Base-by-base conservation (phyloP, 169 alveolate species). In the Plasmodium relictum region DNA sequence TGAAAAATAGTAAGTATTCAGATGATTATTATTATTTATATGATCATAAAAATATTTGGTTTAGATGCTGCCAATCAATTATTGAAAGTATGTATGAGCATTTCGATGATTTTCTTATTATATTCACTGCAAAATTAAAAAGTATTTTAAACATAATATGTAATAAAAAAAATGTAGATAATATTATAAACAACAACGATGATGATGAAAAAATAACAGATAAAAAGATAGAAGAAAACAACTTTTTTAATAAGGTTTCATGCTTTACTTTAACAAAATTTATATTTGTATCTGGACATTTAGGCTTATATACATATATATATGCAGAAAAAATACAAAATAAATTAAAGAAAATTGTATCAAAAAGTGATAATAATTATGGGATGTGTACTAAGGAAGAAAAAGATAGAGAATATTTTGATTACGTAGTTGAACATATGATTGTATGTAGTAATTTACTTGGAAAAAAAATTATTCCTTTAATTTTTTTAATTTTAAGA, bases 301-400 rank as follows among this genome's bases (percentile, higher is more conserved):
- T 83, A 69, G 91, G 91, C 14, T 66, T 83, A 31, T 83, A 83
- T 69, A 69, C 91, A n/a, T 70, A 69, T 73, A 83, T 83, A 68
- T 70, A 83, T 70, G 83, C 91, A 24, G 91, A 83, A 26, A 83
- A 69, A 39, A 70, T 83, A 42, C 83, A 69, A 48, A 83, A 83
- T 31, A 66, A 83, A 41, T 83, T 83, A 45, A 83, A 83, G 56
- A 70, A 83, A 18, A 37, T 69, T 6, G 73, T 76, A 18, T 83
- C 73, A 12, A 70, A 83, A 54, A 69, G 48, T 56, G 91, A 83
- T 6, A 83, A 61, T 56, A 83, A 83, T 45, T 83, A 39, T 68
- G 91, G 91, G 4, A 83, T 83, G 91, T 83, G 85, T 12, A 83
- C 91, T 14, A 83, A 68, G 20, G 91, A 83, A 39, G 91, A 83